These are phyloP conservation scores for Nicotiana benthamiana DNA, from an alignment of 257 asterid genomes.

Conservation along the genomic window DNA sequence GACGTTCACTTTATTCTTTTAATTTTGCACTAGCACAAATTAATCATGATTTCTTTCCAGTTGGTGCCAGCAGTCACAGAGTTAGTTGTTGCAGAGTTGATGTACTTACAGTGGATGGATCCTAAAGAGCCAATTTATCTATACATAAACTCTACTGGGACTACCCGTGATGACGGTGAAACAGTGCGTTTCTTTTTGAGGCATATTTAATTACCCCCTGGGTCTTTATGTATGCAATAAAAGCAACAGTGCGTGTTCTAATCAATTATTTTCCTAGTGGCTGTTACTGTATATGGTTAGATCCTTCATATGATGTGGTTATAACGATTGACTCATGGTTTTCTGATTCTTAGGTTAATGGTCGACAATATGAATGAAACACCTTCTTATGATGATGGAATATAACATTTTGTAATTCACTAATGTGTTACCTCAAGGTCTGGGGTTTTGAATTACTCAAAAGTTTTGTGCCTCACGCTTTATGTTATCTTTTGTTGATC, in stretches of 20 bases:
- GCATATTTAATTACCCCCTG: background rate
- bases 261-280: background rate
- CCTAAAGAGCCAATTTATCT: slow-evolving; percentile 77
- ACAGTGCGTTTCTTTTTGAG: slow-evolving; percentile 39
- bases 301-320: background rate
- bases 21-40: background rate
- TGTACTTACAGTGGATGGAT: slow-evolving; percentile 89
- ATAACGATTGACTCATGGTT: background rate
- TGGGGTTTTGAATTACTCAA: background rate
- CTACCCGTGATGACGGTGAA: slow-evolving; percentile 95
- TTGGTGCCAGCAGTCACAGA: slow-evolving; percentile 92
- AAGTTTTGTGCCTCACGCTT: background rate
- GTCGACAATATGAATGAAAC: background rate
- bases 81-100: slow-evolving; percentile 75
- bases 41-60: slow-evolving; percentile 33
- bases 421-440: background rate
- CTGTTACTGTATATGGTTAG: background rate
- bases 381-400: background rate
- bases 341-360: background rate
- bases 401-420: background rate
- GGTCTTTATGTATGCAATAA: background rate
- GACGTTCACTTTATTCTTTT: background rate
- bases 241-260: background rate
- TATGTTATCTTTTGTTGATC: background rate
- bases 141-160: slow-evolving; percentile 93